Percentiles rank a stretch among this genome's conserved stretches.
Evolutionary conservation across 805 yeast species (phyloP).

Genomic region (Priceomyces haplophilus): DNA sequence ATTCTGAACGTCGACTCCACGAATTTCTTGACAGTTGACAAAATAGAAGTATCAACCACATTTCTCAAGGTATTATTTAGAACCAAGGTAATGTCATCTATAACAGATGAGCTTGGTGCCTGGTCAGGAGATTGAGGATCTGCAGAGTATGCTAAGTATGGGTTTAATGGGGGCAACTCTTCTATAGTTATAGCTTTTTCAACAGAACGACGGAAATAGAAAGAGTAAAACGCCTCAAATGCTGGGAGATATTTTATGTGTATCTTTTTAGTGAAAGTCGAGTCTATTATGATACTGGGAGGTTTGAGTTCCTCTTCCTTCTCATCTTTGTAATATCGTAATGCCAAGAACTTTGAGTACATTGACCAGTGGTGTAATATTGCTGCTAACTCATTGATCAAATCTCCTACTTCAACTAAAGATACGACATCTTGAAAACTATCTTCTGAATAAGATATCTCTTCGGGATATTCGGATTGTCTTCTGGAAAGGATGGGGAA

Average conservation of each 20-base stretch:
- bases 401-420: slow-evolving; percentile 62
- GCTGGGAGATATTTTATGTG: slow-evolving; percentile 52
- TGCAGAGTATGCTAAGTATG: slow-evolving; percentile 20
- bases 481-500: slow-evolving; percentile 26
- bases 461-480: slow-evolving; percentile 12
- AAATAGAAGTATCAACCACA: slow-evolving; percentile 70
- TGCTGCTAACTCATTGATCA: slow-evolving; percentile 66
- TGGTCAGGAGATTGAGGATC: slow-evolving; percentile 43
- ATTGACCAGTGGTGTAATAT: slow-evolving; percentile 85
- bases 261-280: slow-evolving; percentile 57
- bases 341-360: slow-evolving; percentile 68
- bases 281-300: slow-evolving; percentile 52
- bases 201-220: slow-evolving; percentile 71
- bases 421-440: slow-evolving; percentile 42
- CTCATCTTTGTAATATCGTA: slow-evolving; percentile 57
- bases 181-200: slow-evolving; percentile 81
- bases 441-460: slow-evolving; percentile 22
- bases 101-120: slow-evolving; percentile 73
- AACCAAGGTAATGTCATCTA: slow-evolving; percentile 80
- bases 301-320: slow-evolving; percentile 26
- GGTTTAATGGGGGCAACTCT: slow-evolving; percentile 57
- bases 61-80: slow-evolving; percentile 65
- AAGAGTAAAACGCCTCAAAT: slow-evolving; percentile 61
- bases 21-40: slow-evolving; percentile 51
- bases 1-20: slow-evolving; percentile 55